phyloP scores from a whole-genome alignment of 2,329 filamentous ascomycete species.

The Proliferodiscus dingleyae region DNA sequence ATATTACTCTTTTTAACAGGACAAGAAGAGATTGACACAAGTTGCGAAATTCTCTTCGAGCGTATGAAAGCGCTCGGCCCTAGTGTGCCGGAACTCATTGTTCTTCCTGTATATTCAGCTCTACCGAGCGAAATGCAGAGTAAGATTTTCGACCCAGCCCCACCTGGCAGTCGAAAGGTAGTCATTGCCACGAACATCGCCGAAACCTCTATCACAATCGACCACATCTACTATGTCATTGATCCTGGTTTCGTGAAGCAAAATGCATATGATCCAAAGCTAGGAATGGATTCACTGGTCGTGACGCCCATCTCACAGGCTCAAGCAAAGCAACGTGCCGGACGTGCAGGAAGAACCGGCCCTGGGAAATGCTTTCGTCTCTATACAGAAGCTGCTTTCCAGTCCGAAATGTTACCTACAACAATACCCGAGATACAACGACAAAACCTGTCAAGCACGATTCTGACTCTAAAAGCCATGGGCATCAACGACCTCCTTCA shows the following conservation, averaged over 20 bases:
- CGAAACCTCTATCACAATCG: conserved; percentile 96
- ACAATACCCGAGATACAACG: conserved; percentile 95
- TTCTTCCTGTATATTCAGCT: conserved; percentile 93
- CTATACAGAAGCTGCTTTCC: conserved; percentile 92
- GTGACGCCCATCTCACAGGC: conserved; percentile 96
- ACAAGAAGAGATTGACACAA: conserved; percentile 95
- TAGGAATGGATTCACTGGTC: conserved; percentile 95
- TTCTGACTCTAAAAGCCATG: conserved; percentile 98
- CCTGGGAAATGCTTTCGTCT: conserved; percentile 94
- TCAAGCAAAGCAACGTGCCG: conserved; percentile 89
- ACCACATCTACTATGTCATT: conserved; percentile 95
- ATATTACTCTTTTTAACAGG: conserved; percentile 96
- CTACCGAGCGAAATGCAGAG: conserved; percentile 92
- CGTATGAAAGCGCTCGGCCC: conserved; percentile 94
- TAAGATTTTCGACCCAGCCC: conserved; percentile 89
- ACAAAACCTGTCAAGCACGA: conserved; percentile 87
- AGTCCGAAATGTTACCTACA: conserved; percentile 94
- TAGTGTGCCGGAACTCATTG: conserved; percentile 83
- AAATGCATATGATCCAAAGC: conserved; percentile 92
- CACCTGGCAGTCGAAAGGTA: conserved; percentile 80
- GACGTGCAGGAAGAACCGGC: conserved; percentile 87
- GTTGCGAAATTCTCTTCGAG: conserved; percentile 87
- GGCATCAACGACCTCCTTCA: conserved; percentile 96
- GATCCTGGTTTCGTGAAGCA: conserved; percentile 98
- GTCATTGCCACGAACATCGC: conserved; percentile 98